Conservation (phyloP, 768 basidiomycete species). For the Podaxis pistillaris region DNA sequence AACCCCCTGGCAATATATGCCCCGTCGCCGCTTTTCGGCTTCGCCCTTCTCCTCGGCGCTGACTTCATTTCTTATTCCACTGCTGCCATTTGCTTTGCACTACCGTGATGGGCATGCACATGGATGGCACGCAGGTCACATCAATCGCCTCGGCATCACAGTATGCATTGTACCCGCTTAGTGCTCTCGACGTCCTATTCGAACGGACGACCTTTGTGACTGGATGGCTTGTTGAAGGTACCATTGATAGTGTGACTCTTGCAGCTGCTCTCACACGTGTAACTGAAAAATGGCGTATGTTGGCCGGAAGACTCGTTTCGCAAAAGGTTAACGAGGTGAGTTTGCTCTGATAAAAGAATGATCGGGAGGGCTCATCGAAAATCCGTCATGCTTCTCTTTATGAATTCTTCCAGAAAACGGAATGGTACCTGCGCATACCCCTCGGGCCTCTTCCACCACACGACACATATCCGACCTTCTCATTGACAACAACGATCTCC, state of each 20-base stretch:
- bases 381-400: not conserved
- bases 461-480: slow-evolving; percentile 31
- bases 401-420: slow-evolving; percentile 22
- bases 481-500: slow-evolving; percentile 34
- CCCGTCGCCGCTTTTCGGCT: not conserved
- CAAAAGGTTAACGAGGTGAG: slow-evolving; percentile 19
- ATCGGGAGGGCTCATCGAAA: not conserved
- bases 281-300: slow-evolving; percentile 29
- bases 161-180: slow-evolving; percentile 31
- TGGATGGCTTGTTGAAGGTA: slow-evolving; percentile 43
- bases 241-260: slow-evolving; percentile 32
- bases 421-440: slow-evolving; percentile 38
- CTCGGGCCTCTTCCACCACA: slow-evolving; percentile 28
- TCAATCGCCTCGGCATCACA: not conserved
- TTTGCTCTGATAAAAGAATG: not conserved
- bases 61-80: not conserved
- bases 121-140: not conserved
- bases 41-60: not conserved
- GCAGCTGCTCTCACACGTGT: slow-evolving; percentile 28
- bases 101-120: not conserved
- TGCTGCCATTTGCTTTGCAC: not conserved
- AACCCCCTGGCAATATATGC: not conserved
- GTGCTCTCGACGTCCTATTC: slow-evolving; percentile 33
- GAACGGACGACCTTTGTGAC: slow-evolving; percentile 36
- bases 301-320: slow-evolving; percentile 25